A percentile compares a stretch with the other conserved stretches of the same genome.
phyloP scores from a whole-genome alignment of 202 grass and related monocot species.

The Dendrocalamus latiflorus region DNA sequence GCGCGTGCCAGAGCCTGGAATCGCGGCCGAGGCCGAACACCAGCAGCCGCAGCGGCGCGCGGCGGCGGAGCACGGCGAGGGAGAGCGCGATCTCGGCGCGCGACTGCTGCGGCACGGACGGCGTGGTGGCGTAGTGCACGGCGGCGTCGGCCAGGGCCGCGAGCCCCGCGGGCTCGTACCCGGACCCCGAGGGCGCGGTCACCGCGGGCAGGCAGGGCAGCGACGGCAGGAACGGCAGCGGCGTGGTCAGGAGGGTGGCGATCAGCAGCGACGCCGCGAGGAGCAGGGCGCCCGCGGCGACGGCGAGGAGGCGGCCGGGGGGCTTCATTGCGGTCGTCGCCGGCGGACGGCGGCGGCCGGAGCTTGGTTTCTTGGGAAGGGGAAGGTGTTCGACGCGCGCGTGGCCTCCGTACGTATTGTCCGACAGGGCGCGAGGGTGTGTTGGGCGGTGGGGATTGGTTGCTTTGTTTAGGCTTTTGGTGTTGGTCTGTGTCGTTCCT shows the following conservation, averaged over 20 bases:
- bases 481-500: no score
- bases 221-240: constrained; percentile 3
- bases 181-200: background rate
- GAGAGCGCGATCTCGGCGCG: constrained; percentile 59
- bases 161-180: constrained; percentile 10
- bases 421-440: background rate
- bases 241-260: background rate
- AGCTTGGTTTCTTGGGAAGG: background rate
- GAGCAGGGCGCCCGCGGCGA: constrained; percentile 3
- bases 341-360: no score
- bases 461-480: constrained; percentile 23
- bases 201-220: constrained; percentile 17
- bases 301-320: constrained; percentile 1
- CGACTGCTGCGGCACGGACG: no score
- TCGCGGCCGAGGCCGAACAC: constrained; percentile 83
- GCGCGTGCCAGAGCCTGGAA: constrained; percentile 69
- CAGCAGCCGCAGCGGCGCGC: constrained; percentile 65
- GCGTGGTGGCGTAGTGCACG: constrained; percentile 43
- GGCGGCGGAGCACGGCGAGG: constrained; percentile 67
- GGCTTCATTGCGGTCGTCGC: background rate
- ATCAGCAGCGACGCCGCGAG: background rate
- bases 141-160: constrained; percentile 32
- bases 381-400: background rate
- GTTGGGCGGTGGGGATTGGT: background rate
- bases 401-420: background rate